These are phyloP conservation scores for Inga leiocalycina DNA, from an alignment of 306 rosid genomes.

Conservation along the genomic window DNA sequence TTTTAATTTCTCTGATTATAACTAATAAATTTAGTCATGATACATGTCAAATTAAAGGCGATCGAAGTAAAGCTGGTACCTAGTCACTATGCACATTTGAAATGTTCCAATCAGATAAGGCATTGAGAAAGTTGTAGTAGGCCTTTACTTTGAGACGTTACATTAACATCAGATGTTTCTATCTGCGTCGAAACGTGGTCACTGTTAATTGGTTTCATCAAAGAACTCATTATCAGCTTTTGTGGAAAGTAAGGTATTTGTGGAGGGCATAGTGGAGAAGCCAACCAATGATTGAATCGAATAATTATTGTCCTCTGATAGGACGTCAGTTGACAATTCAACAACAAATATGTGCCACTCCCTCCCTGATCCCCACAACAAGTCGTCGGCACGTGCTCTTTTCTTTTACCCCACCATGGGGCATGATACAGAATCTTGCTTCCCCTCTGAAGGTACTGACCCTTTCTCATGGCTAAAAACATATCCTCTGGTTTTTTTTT, in stretches of 20 bases:
- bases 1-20: too few relatives aligned
- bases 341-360: neutral
- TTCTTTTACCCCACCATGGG: neutral
- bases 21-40: too few relatives aligned
- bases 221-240: neutral
- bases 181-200: neutral
- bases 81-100: too few relatives aligned
- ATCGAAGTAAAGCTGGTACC: too few relatives aligned
- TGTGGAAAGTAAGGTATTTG: neutral
- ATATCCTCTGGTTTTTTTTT: too few relatives aligned
- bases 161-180: neutral
- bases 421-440: neutral
- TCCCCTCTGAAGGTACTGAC: neutral
- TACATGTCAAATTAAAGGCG: too few relatives aligned
- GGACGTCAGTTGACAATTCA: neutral
- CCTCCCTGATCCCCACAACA: neutral
- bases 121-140: neutral
- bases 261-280: neutral
- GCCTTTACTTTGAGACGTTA: neutral
- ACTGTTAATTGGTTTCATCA: neutral
- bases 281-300: neutral
- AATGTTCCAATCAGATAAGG: too few relatives aligned
- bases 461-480: neutral
- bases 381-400: neutral
- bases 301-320: neutral